Conservation (phyloP, 1,139 yeast species). For the Entelexis sorbosivorans region DNA sequence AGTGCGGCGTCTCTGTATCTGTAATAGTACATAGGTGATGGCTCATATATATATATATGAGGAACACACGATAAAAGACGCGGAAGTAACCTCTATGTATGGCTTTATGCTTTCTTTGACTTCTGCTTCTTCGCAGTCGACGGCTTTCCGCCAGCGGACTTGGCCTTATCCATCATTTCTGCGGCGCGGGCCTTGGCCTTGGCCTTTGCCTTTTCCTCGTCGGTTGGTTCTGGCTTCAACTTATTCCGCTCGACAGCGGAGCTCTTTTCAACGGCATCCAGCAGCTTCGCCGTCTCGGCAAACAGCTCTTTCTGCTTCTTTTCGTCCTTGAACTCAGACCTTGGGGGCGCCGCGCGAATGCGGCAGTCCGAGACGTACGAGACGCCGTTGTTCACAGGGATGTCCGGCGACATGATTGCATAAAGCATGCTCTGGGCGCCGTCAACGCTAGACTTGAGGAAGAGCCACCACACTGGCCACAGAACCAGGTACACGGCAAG, state of each 20-base stretch:
- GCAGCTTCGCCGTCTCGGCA: constrained; percentile 47
- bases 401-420: constrained; percentile 62
- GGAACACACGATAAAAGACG: no score
- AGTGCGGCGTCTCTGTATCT: constrained; percentile 89
- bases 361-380: constrained; percentile 62
- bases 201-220: constrained; percentile 7
- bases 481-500: constrained; percentile 52
- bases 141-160: constrained; percentile 1
- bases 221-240: constrained; percentile 27
- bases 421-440: constrained; percentile 73
- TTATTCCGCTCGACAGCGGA: constrained; percentile 41
- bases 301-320: constrained; percentile 53
- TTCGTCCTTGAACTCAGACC: constrained; percentile 53
- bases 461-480: constrained; percentile 74
- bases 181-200: constrained; percentile 10
- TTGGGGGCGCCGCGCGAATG: constrained; percentile 42
- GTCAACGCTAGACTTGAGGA: constrained; percentile 58
- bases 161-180: constrained; percentile 6
- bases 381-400: constrained; percentile 52
- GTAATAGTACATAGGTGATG: constrained; percentile 22
- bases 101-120: background rate
- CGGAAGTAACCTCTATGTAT: no score
- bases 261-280: constrained; percentile 52
- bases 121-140: background rate
- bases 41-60: no score